Conservation (phyloP, 257 asterid species). For the Jasminum sambac region DNA sequence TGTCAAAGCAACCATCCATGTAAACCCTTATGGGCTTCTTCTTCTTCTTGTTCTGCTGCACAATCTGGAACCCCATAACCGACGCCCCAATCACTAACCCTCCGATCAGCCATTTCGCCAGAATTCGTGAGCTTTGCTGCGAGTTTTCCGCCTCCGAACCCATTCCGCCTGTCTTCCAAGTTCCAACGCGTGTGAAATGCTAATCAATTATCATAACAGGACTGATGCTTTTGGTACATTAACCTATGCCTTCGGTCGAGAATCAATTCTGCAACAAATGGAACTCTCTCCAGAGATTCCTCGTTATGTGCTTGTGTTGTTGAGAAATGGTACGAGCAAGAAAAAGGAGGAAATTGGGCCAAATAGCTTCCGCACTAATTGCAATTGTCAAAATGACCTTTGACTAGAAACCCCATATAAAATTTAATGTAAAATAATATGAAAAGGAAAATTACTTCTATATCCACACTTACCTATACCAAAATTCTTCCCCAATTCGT, state of each 20-base stretch:
- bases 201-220: conserved; percentile 16
- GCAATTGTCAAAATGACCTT: too few relatives aligned
- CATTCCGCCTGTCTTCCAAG: conserved; percentile 36
- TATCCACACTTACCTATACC: too few relatives aligned
- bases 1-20: conserved; percentile 97
- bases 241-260: not conserved
- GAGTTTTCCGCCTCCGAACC: conserved; percentile 44
- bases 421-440: too few relatives aligned
- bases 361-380: too few relatives aligned
- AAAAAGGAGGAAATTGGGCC: too few relatives aligned
- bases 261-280: conserved; percentile 2
- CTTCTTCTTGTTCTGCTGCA: conserved; percentile 42
- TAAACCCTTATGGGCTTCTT: conserved; percentile 89
- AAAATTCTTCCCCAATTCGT: too few relatives aligned
- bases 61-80: conserved; percentile 54
- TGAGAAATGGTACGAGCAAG: not conserved
- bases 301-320: not conserved
- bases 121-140: conserved; percentile 43
- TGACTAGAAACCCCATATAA: too few relatives aligned
- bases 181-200: conserved; percentile 16
- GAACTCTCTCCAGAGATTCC: not conserved
- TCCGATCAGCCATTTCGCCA: conserved; percentile 65
- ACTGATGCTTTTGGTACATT: not conserved
- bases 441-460: too few relatives aligned
- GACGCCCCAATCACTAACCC: conserved; percentile 68